phyloP scores from a whole-genome alignment of 2,329 filamentous ascomycete species.

The Fusarium praegraminearum region DNA sequence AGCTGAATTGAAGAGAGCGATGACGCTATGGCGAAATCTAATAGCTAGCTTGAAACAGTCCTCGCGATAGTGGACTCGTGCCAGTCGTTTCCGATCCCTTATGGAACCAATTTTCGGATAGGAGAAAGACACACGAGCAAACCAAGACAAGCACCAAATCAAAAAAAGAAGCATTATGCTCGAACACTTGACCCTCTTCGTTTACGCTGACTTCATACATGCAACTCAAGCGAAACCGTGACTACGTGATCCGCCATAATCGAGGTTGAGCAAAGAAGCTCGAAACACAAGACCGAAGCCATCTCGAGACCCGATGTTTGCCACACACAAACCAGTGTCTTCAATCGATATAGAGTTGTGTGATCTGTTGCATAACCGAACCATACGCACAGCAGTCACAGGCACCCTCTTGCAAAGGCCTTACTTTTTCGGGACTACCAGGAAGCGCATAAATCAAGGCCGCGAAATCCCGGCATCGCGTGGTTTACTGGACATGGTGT shows the following conservation, averaged over 20 bases:
- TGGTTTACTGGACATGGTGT: conserved; percentile 38
- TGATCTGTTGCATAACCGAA: conserved; percentile 20
- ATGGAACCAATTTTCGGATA: conserved; percentile 45
- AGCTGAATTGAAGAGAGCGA: conserved; percentile 51
- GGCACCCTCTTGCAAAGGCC: not conserved
- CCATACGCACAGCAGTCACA: not conserved
- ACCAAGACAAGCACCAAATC: conserved; percentile 51
- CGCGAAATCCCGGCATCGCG: conserved; percentile 32
- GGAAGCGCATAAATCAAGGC: conserved; percentile 12
- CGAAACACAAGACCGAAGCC: not conserved
- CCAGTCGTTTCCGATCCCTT: conserved; percentile 42
- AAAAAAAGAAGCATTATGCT: conserved; percentile 48
- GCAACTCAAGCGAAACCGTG: conserved; percentile 34
- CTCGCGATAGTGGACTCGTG: conserved; percentile 49
- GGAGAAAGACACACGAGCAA: conserved; percentile 44
- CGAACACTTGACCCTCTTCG: conserved; percentile 29
- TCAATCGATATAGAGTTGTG: conserved; percentile 6
- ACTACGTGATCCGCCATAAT: conserved; percentile 34
- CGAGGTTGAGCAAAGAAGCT: conserved; percentile 2
- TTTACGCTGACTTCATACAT: conserved; percentile 20
- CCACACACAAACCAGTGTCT: not conserved
- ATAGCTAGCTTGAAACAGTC: conserved; percentile 54
- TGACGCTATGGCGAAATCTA: conserved; percentile 54
- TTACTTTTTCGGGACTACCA: conserved; percentile 22
- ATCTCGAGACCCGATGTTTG: conserved; percentile 9